Conservation (phyloP, 2,329 filamentous ascomycete genomes). For the Arthrobotrys iridis region DNA sequence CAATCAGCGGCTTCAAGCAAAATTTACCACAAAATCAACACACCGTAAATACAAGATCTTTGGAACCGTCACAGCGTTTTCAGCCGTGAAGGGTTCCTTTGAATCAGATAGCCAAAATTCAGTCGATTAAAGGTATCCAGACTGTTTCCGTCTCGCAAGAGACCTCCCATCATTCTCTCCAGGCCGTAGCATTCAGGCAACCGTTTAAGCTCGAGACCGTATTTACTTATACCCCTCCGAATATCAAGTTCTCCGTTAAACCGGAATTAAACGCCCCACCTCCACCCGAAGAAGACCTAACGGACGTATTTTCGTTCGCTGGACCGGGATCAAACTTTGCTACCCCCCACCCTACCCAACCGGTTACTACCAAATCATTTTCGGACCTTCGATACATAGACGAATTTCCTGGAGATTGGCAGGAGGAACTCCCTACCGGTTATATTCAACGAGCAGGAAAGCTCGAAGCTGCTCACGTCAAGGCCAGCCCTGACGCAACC, state of each 20-base stretch:
- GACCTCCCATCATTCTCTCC: slow-evolving; percentile 38
- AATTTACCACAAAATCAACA: slow-evolving; percentile 52
- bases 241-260: slow-evolving; percentile 42
- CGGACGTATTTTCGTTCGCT: slow-evolving; percentile 44
- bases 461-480: slow-evolving; percentile 42
- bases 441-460: slow-evolving; percentile 49
- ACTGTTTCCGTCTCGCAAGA: slow-evolving; percentile 50
- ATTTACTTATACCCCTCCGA: slow-evolving; percentile 46
- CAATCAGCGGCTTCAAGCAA: background rate
- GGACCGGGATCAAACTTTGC: slow-evolving; percentile 9
- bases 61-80: slow-evolving; percentile 44
- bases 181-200: slow-evolving; percentile 43
- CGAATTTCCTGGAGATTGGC: slow-evolving; percentile 49
- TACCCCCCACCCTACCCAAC: background rate
- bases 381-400: slow-evolving; percentile 52
- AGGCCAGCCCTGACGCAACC: slow-evolving; percentile 28
- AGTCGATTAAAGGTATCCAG: slow-evolving; percentile 52
- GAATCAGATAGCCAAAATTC: slow-evolving; percentile 46
- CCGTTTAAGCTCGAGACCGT: slow-evolving; percentile 51
- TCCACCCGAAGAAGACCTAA: slow-evolving; percentile 19
- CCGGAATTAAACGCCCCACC: slow-evolving; percentile 19
- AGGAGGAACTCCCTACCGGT: slow-evolving; percentile 46
- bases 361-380: slow-evolving; percentile 21
- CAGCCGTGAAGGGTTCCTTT: slow-evolving; percentile 50
- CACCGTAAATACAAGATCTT: background rate